phyloP scores from a whole-genome alignment of 176 grass and related monocot genomes.

The Carex littledalei region DNA sequence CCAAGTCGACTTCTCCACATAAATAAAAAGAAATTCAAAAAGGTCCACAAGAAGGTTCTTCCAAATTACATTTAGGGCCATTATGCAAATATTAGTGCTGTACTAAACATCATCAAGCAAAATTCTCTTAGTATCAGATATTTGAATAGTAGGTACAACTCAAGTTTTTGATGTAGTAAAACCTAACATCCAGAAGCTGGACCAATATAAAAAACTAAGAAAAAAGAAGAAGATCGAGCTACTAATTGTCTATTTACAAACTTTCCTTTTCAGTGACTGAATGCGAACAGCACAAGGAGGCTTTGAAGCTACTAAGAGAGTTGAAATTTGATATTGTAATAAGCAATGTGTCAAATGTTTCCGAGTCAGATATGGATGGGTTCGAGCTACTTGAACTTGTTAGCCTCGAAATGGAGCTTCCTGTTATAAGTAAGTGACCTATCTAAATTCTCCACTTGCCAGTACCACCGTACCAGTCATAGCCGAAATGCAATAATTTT shows the following conservation, averaged over 20 bases:
- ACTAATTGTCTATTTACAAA: constrained; percentile 20
- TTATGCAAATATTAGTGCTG: neutral
- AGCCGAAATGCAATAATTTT: neutral
- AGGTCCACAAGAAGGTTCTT: neutral
- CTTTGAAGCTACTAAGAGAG: constrained; percentile 62
- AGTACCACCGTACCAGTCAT: neutral
- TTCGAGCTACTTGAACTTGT: constrained; percentile 81
- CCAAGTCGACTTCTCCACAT: neutral
- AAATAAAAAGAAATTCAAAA: neutral
- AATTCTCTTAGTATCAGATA: constrained; percentile 6
- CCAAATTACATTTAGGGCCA: neutral
- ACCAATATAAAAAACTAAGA: neutral
- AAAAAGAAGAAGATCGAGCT: neutral
- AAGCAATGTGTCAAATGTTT: constrained; percentile 56
- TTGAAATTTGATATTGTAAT: constrained; percentile 91
- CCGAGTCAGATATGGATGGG: constrained; percentile 70
- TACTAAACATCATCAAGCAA: neutral
- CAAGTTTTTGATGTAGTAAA: neutral
- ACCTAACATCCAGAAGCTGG: neutral
- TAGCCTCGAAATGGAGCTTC: constrained; percentile 90
- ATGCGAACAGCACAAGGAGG: constrained; percentile 53
- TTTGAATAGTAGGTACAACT: neutral
- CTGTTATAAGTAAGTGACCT: constrained; percentile 77
- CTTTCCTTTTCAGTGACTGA: constrained; percentile 52
- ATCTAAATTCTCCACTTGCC: neutral